A percentile compares a stretch with the other conserved stretches of the same genome.
phyloP scores from a whole-genome alignment of 2,329 filamentous ascomycete species.

The Cytospora leucostoma region DNA sequence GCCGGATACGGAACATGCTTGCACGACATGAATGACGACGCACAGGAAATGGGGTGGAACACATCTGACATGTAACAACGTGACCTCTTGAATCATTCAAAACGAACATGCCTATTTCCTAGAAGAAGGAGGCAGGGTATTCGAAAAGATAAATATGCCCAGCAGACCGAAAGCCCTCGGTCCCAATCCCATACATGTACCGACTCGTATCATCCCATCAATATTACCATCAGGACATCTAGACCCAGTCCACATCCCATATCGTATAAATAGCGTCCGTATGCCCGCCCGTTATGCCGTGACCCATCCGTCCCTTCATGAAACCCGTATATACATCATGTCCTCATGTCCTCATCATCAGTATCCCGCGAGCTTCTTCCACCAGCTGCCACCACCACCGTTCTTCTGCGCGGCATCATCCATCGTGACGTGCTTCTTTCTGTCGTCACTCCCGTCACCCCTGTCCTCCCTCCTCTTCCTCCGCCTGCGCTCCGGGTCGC shows the following conservation, averaged over 20 bases:
- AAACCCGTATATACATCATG: not conserved
- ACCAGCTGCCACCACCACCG: slow-evolving; percentile 49
- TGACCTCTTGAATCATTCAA: not conserved
- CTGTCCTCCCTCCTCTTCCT: slow-evolving; percentile 32
- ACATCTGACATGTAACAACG: not conserved
- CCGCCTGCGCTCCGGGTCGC: slow-evolving; percentile 34
- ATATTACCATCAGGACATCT: not conserved
- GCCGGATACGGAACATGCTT: not conserved
- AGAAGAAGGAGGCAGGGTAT: slow-evolving; percentile 7
- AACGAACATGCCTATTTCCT: slow-evolving; percentile 8
- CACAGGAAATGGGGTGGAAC: not conserved
- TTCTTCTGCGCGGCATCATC: slow-evolving; percentile 52
- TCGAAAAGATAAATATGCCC: slow-evolving; percentile 12
- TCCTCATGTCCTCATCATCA: slow-evolving; percentile 21
- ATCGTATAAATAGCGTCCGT: no score
- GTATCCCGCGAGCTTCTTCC: slow-evolving; percentile 53
- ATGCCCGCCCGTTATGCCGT: not conserved
- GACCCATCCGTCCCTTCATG: slow-evolving; percentile 1
- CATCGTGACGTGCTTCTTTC: slow-evolving; percentile 44
- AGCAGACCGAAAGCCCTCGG: slow-evolving; percentile 8
- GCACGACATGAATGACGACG: not conserved
- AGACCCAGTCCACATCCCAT: no score
- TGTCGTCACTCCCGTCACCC: slow-evolving; percentile 46
- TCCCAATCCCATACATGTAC: not conserved
- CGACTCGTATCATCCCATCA: not conserved